Base-by-base conservation (phyloP, 805 yeast species). In the Candida cerambycidarum region DNA sequence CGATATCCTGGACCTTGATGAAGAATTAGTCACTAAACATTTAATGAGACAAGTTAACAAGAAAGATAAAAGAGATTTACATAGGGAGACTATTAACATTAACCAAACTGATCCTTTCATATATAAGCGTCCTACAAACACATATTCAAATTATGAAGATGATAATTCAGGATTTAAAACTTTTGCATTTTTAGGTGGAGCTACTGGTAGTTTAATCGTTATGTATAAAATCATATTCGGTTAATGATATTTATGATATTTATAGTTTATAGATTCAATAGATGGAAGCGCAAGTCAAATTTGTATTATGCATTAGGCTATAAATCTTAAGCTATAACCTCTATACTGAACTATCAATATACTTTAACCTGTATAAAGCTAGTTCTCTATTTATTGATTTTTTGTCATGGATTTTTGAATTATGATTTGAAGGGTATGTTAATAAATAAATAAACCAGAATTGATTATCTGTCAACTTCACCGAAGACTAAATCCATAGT, bases 401-500 rank as follows among this genome's bases (percentile, higher is more conserved):
- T n/a, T 16, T 7, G n/a, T 8, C 5, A n/a, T 25, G 4, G n/a
- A 6, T 25, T 25, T 25, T 21, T 21, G 23, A 21, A 21, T 21
- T 21, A 8, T 21, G 23, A 21, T 21, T 21, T 21, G 23, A 18
- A 12, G 35, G 35, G 35, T 32, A 32, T 32, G 25, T 15, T 12
- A 4, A 16, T 8, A 11, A 32, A 32, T 18, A 11, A 32, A 32
- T 32, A 32, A 32, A 14, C 18, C 5, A 11, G 14, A 19, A 4
- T 17, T 14, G 39, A 3, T 62, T 73, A 87, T 71, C 96, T 89
- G 72, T 88, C 96, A 56, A 88, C 96, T 69, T 88, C 96, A 59
- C 96, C 96, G 61, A 88, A 88, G 64, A 88, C 96, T 66, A 88
- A 79, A 73, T 88, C 96, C 96, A 88, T 87, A 47, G 96, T 88